These are phyloP conservation scores for Perilla frutescens DNA, from an alignment of 257 asterid genomes.

Conservation along the genomic window DNA sequence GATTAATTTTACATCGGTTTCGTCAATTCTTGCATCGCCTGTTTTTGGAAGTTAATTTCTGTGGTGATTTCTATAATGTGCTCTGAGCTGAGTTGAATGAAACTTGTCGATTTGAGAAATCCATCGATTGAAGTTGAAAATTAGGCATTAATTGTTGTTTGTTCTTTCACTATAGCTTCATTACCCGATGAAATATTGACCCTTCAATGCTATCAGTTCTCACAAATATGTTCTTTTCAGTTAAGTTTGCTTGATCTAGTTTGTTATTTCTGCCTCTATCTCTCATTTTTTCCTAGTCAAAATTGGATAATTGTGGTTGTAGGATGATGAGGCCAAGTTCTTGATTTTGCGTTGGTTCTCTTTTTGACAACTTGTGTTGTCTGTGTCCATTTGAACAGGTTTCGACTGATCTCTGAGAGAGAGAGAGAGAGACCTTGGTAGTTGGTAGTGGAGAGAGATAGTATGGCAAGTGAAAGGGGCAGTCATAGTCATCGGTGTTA, in stretches of 20 bases:
- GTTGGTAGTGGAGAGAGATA: constrained; percentile 16
- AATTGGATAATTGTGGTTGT: not conserved
- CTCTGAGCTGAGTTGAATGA: too few relatives aligned
- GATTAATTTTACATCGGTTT: not conserved
- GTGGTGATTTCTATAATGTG: too few relatives aligned
- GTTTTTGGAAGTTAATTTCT: not conserved
- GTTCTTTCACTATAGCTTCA: not conserved
- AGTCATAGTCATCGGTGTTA: constrained; percentile 75
- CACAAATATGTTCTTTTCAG: not conserved
- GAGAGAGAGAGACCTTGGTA: not conserved
- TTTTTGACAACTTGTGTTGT: not conserved
- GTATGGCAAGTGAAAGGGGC: constrained; percentile 48
- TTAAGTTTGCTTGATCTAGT: not conserved
- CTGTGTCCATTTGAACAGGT: not conserved
- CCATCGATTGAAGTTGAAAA: not conserved
- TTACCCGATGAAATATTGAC: not conserved
- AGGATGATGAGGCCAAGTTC: not conserved
- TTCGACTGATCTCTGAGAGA: not conserved
- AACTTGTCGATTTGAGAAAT: not conserved
- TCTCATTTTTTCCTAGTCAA: not conserved
- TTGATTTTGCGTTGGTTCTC: not conserved
- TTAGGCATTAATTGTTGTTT: not conserved
- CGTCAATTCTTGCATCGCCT: not conserved
- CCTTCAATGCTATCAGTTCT: not conserved
- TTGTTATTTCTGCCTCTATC: not conserved